Evolutionary conservation across 2,329 filamentous ascomycete genomes (phyloP).

Genomic region (Beauveria rudraprayagi): DNA sequence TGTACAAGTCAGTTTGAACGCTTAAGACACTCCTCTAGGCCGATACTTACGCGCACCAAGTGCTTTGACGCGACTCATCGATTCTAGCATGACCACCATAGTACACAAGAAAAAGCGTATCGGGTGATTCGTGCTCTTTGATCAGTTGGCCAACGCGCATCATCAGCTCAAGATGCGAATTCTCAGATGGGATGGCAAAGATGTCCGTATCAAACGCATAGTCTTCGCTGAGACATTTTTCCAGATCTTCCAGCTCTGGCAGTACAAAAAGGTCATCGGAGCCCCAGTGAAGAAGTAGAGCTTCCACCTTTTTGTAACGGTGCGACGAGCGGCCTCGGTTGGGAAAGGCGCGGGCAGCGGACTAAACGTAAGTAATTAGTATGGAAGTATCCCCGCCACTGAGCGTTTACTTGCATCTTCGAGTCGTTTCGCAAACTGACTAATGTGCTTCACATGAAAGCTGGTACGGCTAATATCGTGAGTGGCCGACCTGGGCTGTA

Average conservation of each 20-base stretch:
- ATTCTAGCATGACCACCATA: constrained; percentile 54
- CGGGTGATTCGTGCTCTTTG: constrained; percentile 46
- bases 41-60: constrained; percentile 48
- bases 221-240: constrained; percentile 45
- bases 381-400: not conserved
- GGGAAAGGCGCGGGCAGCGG: constrained; percentile 47
- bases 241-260: constrained; percentile 48
- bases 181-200: constrained; percentile 50
- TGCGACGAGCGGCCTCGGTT: constrained; percentile 45
- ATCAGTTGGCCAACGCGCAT: constrained; percentile 48
- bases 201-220: constrained; percentile 50
- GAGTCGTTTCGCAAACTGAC: constrained; percentile 45
- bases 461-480: constrained; percentile 51
- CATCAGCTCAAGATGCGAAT: constrained; percentile 51
- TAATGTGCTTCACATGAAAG: constrained; percentile 50
- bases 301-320: constrained; percentile 48
- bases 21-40: no score
- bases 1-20: constrained; percentile 9
- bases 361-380: constrained; percentile 26
- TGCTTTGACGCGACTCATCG: constrained; percentile 51
- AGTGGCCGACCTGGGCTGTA: constrained; percentile 33
- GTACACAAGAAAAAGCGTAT: constrained; percentile 50
- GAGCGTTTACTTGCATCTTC: constrained; percentile 38
- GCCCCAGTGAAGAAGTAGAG: constrained; percentile 48
- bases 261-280: constrained; percentile 51